Evolutionary conservation across 2,329 filamentous ascomycete genomes (phyloP), one percentile per base, ranked within the genome.

Genomic region (Aspergillus pseudoglaucus): DNA sequence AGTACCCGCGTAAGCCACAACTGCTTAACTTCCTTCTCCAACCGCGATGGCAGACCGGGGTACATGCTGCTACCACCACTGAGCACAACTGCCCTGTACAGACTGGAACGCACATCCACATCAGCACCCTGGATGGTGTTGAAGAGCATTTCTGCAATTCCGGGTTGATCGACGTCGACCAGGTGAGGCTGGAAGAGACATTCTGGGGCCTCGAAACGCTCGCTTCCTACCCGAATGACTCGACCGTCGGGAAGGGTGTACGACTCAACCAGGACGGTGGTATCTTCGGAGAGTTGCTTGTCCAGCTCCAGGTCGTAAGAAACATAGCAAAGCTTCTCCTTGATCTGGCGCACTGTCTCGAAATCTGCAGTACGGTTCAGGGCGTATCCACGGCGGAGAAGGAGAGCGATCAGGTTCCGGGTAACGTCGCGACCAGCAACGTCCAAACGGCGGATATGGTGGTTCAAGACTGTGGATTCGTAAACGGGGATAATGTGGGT

Each of bases 61-160:
- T 98, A 98, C 93, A 98, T 98, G 83, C 88, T 95, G 77, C 88
- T 94, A 58, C 93, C 93, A 57, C 93, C 93, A 38, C 90, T 96
- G 47, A 98, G 80, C 51, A 98, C 93, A 61, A 98, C 91, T 10
- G 93, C 93, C 77, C 95, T 96, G 81, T 93, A 98, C 51, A 98
- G 78, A 53, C 89, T 94, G 45, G 87, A 85, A 55, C 93, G 85
- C 40, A 98, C 90, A 66, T 98, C 93, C 47, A 98, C 90, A 60
- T 97, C 93, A 52, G 93, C 90, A 6, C 87, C 77, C 73, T 97
- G 93, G 64, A 98, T 98, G 17, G 91, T 98, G 76, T 98, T 96
- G 82, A 98, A 98, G 35, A 98, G 78, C 71, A 97, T 90, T 67
- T 98, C 93, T 60, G 89, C 91, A 53, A 98, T 93, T 51, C 93